Percentiles rank a stretch among this genome's conserved stretches.
Conservation (phyloP, 2,329 filamentous ascomycete species). For the Fusarium sp. region DNA sequence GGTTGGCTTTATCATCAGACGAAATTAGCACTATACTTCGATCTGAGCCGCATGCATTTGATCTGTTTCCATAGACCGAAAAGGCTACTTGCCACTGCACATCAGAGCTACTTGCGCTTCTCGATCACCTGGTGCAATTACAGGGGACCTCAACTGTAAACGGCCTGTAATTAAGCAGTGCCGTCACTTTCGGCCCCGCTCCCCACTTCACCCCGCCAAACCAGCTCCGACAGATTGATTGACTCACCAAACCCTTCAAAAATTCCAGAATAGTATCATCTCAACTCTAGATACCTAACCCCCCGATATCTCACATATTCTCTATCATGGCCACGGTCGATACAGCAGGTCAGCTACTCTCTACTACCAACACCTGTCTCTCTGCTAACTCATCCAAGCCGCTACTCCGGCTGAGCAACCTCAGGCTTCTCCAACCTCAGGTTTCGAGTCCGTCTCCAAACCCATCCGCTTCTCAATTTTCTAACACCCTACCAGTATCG, state of each 20-base stretch:
- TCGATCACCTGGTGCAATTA: not conserved
- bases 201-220: constrained; percentile 38
- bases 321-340: constrained; percentile 32
- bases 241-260: constrained; percentile 36
- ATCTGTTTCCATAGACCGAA: not conserved
- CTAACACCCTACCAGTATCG: constrained; percentile 54
- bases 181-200: constrained; percentile 33
- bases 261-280: constrained; percentile 37
- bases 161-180: not conserved
- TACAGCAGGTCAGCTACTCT: constrained; percentile 10
- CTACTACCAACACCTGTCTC: not conserved
- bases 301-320: not conserved
- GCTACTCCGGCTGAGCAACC: constrained; percentile 32
- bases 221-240: not conserved
- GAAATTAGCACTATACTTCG: not conserved
- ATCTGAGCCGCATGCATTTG: too few species aligned
- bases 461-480: not conserved
- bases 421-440: constrained; percentile 25
- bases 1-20: not conserved
- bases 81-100: not conserved
- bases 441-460: constrained; percentile 40
- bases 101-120: not conserved
- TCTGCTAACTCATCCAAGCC: not conserved
- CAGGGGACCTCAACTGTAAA: not conserved
- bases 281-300: not conserved